Percentiles rank a stretch among this genome's conserved stretches.
These are phyloP conservation scores for Leccinellum luteum DNA, from an alignment of 768 basidiomycete species.

Conservation along the genomic window DNA sequence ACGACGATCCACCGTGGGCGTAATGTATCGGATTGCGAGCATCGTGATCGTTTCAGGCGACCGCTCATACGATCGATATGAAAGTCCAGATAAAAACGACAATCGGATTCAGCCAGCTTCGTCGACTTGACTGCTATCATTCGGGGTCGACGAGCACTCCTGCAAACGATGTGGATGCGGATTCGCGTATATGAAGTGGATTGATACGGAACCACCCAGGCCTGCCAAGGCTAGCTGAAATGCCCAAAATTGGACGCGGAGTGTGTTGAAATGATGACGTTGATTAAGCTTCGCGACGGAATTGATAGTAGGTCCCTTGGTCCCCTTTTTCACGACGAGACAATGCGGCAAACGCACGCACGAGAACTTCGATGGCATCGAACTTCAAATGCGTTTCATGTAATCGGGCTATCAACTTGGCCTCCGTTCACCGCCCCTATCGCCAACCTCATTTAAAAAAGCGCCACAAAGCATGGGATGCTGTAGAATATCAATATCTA, in stretches of 20 bases:
- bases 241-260: slow-evolving; percentile 1
- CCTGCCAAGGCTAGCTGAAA: not conserved
- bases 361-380: slow-evolving; percentile 7
- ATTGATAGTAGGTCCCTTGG: slow-evolving; percentile 9
- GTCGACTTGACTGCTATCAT: not conserved
- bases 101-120: not conserved
- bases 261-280: slow-evolving; percentile 17
- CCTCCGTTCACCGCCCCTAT: slow-evolving; percentile 9
- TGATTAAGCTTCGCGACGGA: slow-evolving; percentile 15
- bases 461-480: slow-evolving; percentile 7
- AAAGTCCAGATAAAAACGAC: slow-evolving; percentile 4
- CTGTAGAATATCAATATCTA: not conserved
- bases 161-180: not conserved
- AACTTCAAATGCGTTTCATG: slow-evolving; percentile 21
- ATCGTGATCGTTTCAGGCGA: slow-evolving; percentile 8
- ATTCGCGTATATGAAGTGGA: not conserved
- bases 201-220: not conserved
- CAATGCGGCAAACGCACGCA: slow-evolving; percentile 26
- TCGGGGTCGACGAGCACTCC: not conserved
- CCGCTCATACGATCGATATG: slow-evolving; percentile 8
- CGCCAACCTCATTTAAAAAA: slow-evolving; percentile 5
- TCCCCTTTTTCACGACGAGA: slow-evolving; percentile 11
- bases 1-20: slow-evolving; percentile 21
- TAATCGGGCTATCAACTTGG: slow-evolving; percentile 1
- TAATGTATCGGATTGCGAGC: slow-evolving; percentile 12